Conservation (phyloP, 2,329 filamentous ascomycete genomes). For the Sporothrix brunneoviolacea region DNA sequence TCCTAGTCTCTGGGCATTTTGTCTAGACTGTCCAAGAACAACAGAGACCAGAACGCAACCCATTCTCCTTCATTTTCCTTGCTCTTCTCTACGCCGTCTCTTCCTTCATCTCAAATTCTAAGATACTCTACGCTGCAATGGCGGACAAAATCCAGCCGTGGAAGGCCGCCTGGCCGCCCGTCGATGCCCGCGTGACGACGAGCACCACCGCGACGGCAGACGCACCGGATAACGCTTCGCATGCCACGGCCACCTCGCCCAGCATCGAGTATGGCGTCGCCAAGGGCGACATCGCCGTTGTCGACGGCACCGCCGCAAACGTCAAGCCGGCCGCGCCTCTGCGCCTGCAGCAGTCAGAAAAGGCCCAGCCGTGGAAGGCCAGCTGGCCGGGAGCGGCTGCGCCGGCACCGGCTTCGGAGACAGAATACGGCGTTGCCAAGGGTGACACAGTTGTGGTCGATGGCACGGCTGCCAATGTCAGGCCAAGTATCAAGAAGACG, state of each 20-base stretch:
- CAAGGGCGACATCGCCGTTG: slow-evolving; percentile 10
- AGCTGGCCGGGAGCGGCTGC: not conserved
- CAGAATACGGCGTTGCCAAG: slow-evolving; percentile 10
- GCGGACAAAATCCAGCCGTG: slow-evolving; percentile 15
- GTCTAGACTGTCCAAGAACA: too few species aligned
- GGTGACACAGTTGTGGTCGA: slow-evolving; percentile 10
- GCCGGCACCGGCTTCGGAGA: not conserved
- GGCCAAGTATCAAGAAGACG: slow-evolving; percentile 7
- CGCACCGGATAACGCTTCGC: not conserved
- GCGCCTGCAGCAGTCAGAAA: not conserved
- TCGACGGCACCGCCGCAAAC: slow-evolving; percentile 16
- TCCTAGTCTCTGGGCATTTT: too few species aligned
- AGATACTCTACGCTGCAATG: not conserved
- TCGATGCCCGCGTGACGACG: not conserved
- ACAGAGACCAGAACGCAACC: too few species aligned
- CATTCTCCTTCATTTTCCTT: too few species aligned
- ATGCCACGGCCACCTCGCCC: not conserved
- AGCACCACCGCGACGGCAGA: not conserved
- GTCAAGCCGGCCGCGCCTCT: slow-evolving; percentile 12
- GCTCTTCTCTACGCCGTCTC: too few species aligned
- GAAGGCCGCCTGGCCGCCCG: slow-evolving; percentile 16
- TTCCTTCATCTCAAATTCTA: too few species aligned
- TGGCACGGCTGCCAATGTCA: slow-evolving; percentile 13
- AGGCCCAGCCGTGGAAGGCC: slow-evolving; percentile 14
- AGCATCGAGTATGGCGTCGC: slow-evolving; percentile 10